Evolutionary conservation across 164 flowering plant genomes (phyloP).

Genomic region (Aristolochia contorta): DNA sequence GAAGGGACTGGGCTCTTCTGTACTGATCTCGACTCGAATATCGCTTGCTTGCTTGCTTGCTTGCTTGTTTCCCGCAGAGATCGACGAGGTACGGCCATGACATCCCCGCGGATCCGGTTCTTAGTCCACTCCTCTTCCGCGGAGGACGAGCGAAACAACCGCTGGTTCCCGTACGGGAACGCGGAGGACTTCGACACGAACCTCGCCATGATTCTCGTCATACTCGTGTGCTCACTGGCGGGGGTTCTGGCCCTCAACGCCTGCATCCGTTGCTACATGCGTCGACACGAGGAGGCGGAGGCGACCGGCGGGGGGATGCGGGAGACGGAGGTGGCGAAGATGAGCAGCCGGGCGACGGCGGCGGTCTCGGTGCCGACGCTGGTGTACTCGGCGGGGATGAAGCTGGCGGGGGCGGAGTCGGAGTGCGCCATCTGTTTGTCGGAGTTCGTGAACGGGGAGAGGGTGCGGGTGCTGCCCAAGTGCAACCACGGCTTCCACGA

Average conservation of each 20-base stretch:
- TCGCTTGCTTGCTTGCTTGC: no score
- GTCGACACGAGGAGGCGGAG: constrained; percentile 1
- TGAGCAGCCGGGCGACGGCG: not conserved
- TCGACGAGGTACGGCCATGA: no score
- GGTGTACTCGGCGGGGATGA: constrained; percentile 24
- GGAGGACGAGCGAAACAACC: constrained; percentile 2
- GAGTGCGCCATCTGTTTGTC: constrained; percentile 50
- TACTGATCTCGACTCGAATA: no score
- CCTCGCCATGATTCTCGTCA: constrained; percentile 26
- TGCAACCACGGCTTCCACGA: constrained; percentile 52
- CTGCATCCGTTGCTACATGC: constrained; percentile 33
- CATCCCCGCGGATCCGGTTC: constrained; percentile 9
- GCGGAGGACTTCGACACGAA: constrained; percentile 28
- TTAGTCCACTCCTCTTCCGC: not conserved
- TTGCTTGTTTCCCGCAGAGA: no score
- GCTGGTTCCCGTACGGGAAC: constrained; percentile 25
- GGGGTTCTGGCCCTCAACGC: constrained; percentile 33
- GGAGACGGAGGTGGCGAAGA: not conserved
- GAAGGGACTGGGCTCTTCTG: no score
- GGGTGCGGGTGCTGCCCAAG: constrained; percentile 27
- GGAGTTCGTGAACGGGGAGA: constrained; percentile 46
- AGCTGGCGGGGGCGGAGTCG: constrained; percentile 25
- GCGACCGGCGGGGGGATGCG: not conserved
- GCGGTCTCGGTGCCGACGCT: constrained; percentile 16
- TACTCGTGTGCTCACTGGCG: constrained; percentile 35